Conservation (phyloP, 306 rosid species). For the Hippophae rhamnoides region DNA sequence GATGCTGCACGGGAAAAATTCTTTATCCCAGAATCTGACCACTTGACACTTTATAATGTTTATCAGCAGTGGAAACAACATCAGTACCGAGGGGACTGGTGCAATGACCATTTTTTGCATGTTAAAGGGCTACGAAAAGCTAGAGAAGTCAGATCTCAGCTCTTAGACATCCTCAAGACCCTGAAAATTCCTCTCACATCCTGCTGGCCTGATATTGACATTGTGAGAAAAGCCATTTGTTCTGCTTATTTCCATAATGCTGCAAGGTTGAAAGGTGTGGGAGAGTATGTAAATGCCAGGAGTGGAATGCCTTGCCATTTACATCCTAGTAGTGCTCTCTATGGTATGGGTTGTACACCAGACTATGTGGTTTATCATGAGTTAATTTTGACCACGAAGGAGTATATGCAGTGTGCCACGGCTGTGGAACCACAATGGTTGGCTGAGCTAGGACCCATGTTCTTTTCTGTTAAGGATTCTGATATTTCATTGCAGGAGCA, state of each 20-base stretch:
- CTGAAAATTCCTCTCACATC: slow-evolving; percentile 67
- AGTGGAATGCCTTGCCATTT: slow-evolving; percentile 93
- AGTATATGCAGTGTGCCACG: slow-evolving; percentile 97
- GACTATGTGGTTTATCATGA: slow-evolving; percentile 89
- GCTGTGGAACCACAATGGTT: slow-evolving; percentile 97
- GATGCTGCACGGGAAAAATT: slow-evolving; percentile 94
- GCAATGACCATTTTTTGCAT: slow-evolving; percentile 84
- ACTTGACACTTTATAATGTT: slow-evolving; percentile 78
- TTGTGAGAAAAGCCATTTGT: slow-evolving; percentile 85
- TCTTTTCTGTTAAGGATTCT: slow-evolving; percentile 91
- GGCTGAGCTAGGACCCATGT: slow-evolving; percentile 96
- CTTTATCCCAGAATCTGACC: slow-evolving; percentile 90
- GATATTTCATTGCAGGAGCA: slow-evolving; percentile 89
- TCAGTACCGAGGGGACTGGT: slow-evolving; percentile 94
- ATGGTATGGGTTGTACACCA: slow-evolving; percentile 95
- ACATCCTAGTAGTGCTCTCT: slow-evolving; percentile 96
- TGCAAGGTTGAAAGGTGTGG: slow-evolving; percentile 88
- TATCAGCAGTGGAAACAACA: slow-evolving; percentile 98
- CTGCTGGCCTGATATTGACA: slow-evolving; percentile 73
- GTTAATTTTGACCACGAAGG: slow-evolving; percentile 68
- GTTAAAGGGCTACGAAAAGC: slow-evolving; percentile 92
- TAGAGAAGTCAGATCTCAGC: slow-evolving; percentile 90
- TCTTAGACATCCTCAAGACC: slow-evolving; percentile 82
- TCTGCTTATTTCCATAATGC: slow-evolving; percentile 92
- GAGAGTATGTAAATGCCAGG: slow-evolving; percentile 81